Percentiles rank a stretch among this genome's conserved stretches.
phyloP scores from a whole-genome alignment of 2,329 filamentous ascomycete genomes.

The Pleoardoris graminearum region DNA sequence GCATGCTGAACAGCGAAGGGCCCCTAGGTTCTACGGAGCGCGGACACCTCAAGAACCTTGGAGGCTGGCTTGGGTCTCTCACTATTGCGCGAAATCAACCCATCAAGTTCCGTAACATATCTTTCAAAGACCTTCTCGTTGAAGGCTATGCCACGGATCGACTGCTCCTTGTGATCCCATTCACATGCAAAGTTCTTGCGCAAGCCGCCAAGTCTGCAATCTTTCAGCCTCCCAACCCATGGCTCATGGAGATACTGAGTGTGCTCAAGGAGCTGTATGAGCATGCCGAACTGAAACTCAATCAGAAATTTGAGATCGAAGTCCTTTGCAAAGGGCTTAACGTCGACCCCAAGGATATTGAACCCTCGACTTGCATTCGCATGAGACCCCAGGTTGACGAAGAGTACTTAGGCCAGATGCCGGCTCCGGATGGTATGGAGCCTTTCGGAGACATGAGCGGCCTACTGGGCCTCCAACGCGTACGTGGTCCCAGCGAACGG shows the following conservation, averaged over 20 bases:
- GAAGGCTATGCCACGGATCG: slow-evolving; percentile 93
- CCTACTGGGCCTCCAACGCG: slow-evolving; percentile 63
- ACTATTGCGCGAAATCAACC: slow-evolving; percentile 93
- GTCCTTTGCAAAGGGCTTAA: slow-evolving; percentile 91
- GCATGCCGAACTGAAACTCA: slow-evolving; percentile 89
- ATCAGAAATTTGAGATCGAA: slow-evolving; percentile 98
- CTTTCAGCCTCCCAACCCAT: slow-evolving; percentile 93
- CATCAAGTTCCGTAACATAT: slow-evolving; percentile 94
- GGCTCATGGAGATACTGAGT: slow-evolving; percentile 94
- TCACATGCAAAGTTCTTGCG: slow-evolving; percentile 92
- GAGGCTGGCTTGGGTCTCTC: slow-evolving; percentile 88
- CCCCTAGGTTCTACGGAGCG: slow-evolving; percentile 86
- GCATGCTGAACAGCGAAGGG: slow-evolving; percentile 86
- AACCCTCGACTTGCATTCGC: slow-evolving; percentile 83
- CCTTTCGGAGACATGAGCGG: slow-evolving; percentile 75
- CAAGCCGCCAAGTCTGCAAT: slow-evolving; percentile 84
- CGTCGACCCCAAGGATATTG: slow-evolving; percentile 89
- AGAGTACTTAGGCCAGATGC: slow-evolving; percentile 56
- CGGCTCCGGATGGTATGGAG: slow-evolving; percentile 68
- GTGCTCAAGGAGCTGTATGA: slow-evolving; percentile 93
- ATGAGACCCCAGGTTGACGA: slow-evolving; percentile 70
- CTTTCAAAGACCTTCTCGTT: slow-evolving; percentile 92
- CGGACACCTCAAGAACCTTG: slow-evolving; percentile 88
- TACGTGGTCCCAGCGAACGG: slow-evolving; percentile 67
- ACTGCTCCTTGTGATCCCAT: slow-evolving; percentile 89